These are phyloP conservation scores for Colletotrichum scovillei DNA, from an alignment of 2,329 filamentous ascomycete genomes.

Conservation along the genomic window DNA sequence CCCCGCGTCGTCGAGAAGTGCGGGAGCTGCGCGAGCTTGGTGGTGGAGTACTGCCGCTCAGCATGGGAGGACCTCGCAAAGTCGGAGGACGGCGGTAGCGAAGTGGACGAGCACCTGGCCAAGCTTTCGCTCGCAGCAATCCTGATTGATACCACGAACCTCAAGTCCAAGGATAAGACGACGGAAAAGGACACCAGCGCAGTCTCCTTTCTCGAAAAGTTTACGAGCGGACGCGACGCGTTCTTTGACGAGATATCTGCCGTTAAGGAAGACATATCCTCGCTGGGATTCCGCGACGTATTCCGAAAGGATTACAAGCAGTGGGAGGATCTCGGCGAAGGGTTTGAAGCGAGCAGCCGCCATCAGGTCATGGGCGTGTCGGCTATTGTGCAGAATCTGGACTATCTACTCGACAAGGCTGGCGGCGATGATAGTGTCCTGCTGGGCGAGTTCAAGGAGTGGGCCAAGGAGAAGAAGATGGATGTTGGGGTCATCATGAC, in stretches of 20 bases:
- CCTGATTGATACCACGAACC: constrained; percentile 77
- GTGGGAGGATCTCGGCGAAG: constrained; percentile 69
- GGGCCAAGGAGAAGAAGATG: constrained; percentile 67
- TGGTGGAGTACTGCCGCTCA: constrained; percentile 68
- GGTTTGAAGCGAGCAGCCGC: not conserved
- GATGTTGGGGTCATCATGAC: constrained; percentile 78
- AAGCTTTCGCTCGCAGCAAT: constrained; percentile 76
- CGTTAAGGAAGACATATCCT: constrained; percentile 76
- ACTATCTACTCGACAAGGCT: constrained; percentile 67
- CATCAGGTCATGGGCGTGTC: constrained; percentile 67
- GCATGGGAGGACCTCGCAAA: constrained; percentile 67
- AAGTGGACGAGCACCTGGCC: constrained; percentile 69
- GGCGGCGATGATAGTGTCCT: constrained; percentile 56
- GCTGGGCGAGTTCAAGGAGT: constrained; percentile 59
- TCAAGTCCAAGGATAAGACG: constrained; percentile 73
- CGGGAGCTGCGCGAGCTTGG: constrained; percentile 80
- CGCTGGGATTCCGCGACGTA: constrained; percentile 72
- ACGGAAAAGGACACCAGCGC: constrained; percentile 70
- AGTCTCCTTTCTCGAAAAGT: constrained; percentile 67
- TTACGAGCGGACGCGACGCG: constrained; percentile 55
- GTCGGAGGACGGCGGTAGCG: constrained; percentile 32
- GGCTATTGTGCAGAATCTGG: constrained; percentile 71
- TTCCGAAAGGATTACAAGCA: constrained; percentile 88
- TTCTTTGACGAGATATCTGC: constrained; percentile 71
- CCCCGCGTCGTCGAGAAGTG: constrained; percentile 73